Conservation (phyloP, 768 basidiomycete species). For the Mycena leptocephala region DNA sequence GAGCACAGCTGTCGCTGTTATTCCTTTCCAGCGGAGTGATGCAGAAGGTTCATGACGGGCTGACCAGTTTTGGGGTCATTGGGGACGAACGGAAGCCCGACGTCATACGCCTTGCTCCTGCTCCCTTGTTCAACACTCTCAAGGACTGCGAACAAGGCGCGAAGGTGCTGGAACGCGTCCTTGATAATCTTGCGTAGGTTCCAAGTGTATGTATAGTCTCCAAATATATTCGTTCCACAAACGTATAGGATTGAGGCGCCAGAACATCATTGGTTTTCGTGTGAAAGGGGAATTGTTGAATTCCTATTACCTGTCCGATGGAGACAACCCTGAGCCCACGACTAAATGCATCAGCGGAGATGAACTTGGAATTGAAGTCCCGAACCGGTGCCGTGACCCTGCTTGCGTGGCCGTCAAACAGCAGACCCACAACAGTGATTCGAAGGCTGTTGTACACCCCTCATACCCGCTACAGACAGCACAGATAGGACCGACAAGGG, state of each 20-base stretch:
- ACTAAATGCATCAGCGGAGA: slow-evolving; percentile 21
- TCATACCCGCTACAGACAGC: background rate
- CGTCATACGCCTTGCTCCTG: slow-evolving; percentile 92
- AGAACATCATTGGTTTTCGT: background rate
- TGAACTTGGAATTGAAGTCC: slow-evolving; percentile 21
- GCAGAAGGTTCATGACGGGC: slow-evolving; percentile 74
- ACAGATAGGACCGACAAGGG: background rate
- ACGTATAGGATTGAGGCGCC: background rate
- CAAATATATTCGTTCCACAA: background rate
- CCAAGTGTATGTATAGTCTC: background rate
- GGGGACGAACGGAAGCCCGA: slow-evolving; percentile 95
- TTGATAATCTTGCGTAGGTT: slow-evolving; percentile 48
- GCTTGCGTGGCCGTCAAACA: background rate
- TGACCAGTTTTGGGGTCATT: slow-evolving; percentile 84
- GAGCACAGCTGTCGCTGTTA: slow-evolving; percentile 90
- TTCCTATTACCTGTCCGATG: background rate
- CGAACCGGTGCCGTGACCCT: slow-evolving; percentile 14
- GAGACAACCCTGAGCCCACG: too few species aligned
- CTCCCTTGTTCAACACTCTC: slow-evolving; percentile 89
- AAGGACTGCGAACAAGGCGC: slow-evolving; percentile 85
- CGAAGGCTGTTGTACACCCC: too few species aligned
- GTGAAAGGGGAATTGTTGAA: background rate
- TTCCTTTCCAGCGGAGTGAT: slow-evolving; percentile 83
- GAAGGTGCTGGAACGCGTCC: slow-evolving; percentile 72
- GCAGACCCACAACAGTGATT: background rate